Percentiles rank a stretch among this genome's conserved stretches.
Conservation (phyloP, 2,329 filamentous ascomycete genomes). For the Botryotinia calthae region DNA sequence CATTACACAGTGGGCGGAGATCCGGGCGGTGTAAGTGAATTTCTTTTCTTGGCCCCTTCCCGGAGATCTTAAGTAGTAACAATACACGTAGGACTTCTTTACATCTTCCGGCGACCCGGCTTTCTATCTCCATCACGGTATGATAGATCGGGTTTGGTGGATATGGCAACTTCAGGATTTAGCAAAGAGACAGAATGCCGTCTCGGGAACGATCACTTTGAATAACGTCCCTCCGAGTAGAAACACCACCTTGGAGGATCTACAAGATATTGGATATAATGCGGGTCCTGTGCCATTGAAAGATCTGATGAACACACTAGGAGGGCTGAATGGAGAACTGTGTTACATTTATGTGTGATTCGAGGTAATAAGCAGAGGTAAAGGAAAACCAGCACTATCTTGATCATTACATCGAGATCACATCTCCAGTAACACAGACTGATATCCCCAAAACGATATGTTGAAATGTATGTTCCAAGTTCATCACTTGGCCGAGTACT, state of each 20-base stretch:
- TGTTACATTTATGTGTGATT: slow-evolving; percentile 46
- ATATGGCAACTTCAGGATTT: slow-evolving; percentile 49
- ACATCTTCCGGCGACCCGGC: slow-evolving; percentile 45
- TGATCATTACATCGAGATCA: background rate
- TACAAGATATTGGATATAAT: slow-evolving; percentile 29
- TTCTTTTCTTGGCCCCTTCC: background rate
- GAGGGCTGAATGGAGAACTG: slow-evolving; percentile 39
- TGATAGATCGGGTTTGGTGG: slow-evolving; percentile 48
- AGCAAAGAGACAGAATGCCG: slow-evolving; percentile 33
- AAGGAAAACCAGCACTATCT: background rate
- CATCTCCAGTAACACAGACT: background rate
- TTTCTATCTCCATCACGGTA: slow-evolving; percentile 47
- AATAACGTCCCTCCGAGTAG: slow-evolving; percentile 42
- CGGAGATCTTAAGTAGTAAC: background rate
- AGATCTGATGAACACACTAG: slow-evolving; percentile 43
- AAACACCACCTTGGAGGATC: slow-evolving; percentile 44
- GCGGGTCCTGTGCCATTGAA: slow-evolving; percentile 35
- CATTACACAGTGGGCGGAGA: slow-evolving; percentile 47
- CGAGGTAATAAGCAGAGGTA: too few relatives aligned
- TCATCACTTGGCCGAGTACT: slow-evolving; percentile 3
- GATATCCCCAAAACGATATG: background rate
- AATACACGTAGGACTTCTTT: slow-evolving; percentile 40
- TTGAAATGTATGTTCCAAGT: background rate
- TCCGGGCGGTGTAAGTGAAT: slow-evolving; percentile 40
- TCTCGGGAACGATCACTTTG: slow-evolving; percentile 42